Evolutionary conservation across 805 yeast genomes (phyloP).

Genomic region (Candida chilensis): DNA sequence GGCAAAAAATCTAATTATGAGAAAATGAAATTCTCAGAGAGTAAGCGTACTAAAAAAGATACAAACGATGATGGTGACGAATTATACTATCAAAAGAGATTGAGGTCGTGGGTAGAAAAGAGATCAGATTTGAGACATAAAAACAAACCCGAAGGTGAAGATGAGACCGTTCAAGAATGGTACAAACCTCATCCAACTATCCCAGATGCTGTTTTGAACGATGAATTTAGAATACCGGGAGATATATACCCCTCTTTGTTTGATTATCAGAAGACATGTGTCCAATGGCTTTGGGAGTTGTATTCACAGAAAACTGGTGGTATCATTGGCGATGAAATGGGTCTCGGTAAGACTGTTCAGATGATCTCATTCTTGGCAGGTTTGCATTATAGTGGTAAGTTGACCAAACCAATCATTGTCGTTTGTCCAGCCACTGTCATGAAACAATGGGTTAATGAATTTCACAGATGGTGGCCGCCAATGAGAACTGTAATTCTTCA

Average conservation of each 20-base stretch:
- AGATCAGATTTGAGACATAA: slow-evolving; percentile 35
- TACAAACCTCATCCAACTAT: slow-evolving; percentile 65
- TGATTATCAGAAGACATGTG: slow-evolving; percentile 93
- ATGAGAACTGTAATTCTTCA: slow-evolving; percentile 79
- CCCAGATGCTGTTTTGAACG: slow-evolving; percentile 68
- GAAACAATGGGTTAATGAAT: slow-evolving; percentile 95
- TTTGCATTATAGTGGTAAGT: slow-evolving; percentile 67
- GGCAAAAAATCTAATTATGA: slow-evolving; percentile 6
- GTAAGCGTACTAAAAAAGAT: slow-evolving; percentile 10
- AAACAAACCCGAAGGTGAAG: slow-evolving; percentile 10
- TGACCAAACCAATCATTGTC: slow-evolving; percentile 71
- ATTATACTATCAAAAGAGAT: slow-evolving; percentile 45
- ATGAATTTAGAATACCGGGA: slow-evolving; percentile 73
- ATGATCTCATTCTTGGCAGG: slow-evolving; percentile 88
- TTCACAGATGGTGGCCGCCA: slow-evolving; percentile 98
- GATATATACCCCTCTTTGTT: slow-evolving; percentile 81
- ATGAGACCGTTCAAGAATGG: slow-evolving; percentile 48
- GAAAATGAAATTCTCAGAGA: neutral
- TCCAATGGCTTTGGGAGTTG: slow-evolving; percentile 96
- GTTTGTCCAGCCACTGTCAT: slow-evolving; percentile 97
- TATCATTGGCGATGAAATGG: slow-evolving; percentile 97
- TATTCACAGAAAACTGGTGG: slow-evolving; percentile 88
- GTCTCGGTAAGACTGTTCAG: slow-evolving; percentile 92
- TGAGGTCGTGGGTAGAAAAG: slow-evolving; percentile 47
- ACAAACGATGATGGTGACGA: slow-evolving; percentile 80